A percentile compares a stretch with the other conserved stretches of the same genome.
Evolutionary conservation across 805 yeast species (phyloP).

Genomic region (Yarrowia sp.): DNA sequence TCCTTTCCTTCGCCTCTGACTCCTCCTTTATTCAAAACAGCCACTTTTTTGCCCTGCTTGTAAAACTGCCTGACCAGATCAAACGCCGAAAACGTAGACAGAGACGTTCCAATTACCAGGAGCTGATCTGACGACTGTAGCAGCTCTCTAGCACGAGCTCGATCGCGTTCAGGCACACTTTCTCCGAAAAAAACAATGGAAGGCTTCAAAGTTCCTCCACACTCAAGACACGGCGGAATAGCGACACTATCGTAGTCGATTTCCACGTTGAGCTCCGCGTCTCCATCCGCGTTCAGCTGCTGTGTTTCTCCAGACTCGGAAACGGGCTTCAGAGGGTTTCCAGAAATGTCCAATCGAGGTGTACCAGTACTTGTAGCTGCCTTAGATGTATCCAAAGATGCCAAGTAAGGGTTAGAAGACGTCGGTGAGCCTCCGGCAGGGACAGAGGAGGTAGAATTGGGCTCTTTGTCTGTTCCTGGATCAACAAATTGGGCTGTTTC

Average conservation of each 20-base stretch:
- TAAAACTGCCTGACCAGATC: slow-evolving; percentile 23
- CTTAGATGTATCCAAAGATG: background rate
- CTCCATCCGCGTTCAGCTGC: slow-evolving; percentile 35
- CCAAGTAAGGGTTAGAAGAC: background rate
- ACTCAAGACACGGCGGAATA: slow-evolving; percentile 47
- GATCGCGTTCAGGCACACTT: slow-evolving; percentile 62
- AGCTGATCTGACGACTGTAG: background rate
- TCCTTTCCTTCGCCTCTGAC: slow-evolving; percentile 23
- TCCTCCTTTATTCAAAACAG: slow-evolving; percentile 24
- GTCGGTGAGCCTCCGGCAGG: background rate
- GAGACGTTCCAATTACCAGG: slow-evolving; percentile 16
- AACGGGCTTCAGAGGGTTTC: background rate
- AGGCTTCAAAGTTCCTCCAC: slow-evolving; percentile 85
- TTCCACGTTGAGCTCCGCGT: slow-evolving; percentile 14
- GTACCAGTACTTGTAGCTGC: background rate
- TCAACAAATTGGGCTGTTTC: slow-evolving; percentile 2
- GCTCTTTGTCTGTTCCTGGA: background rate
- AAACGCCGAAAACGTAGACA: slow-evolving; percentile 20
- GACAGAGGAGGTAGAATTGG: background rate
- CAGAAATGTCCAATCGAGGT: slow-evolving; percentile 3
- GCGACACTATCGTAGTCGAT: slow-evolving; percentile 18
- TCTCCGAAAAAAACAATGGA: slow-evolving; percentile 96
- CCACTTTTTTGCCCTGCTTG: slow-evolving; percentile 16
- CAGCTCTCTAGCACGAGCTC: slow-evolving; percentile 1
- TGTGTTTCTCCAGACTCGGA: background rate